Conservation (phyloP, 2,329 filamentous ascomycete genomes). For the Fusarium citri region DNA sequence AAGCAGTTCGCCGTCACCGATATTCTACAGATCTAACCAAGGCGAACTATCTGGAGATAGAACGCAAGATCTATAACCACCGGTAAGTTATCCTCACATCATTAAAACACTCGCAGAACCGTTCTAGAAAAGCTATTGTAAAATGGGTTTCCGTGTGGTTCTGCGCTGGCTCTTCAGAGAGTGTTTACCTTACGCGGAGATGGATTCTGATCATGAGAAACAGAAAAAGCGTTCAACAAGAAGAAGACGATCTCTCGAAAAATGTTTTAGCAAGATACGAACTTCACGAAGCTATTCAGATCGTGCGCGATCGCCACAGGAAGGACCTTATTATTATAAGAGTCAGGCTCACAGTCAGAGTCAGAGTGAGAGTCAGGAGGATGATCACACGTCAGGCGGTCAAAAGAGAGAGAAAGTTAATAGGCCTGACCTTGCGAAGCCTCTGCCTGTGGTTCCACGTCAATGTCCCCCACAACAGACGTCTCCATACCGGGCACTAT, state of each 20-base stretch:
- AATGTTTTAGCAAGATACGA: neutral
- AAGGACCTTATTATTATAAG: neutral
- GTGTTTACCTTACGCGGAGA: neutral
- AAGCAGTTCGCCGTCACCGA: slow-evolving; percentile 12
- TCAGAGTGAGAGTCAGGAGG: slow-evolving; percentile 9
- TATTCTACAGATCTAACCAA: neutral
- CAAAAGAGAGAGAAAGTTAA: neutral
- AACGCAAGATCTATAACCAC: neutral
- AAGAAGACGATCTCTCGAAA: neutral
- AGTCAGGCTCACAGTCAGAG: slow-evolving; percentile 2
- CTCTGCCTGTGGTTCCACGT: slow-evolving; percentile 31
- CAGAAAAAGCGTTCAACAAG: slow-evolving; percentile 5
- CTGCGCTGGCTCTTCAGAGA: slow-evolving; percentile 25
- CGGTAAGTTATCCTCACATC: slow-evolving; percentile 1
- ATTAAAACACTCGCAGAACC: slow-evolving; percentile 1
- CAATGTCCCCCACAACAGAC: slow-evolving; percentile 26
- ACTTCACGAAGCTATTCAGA: neutral
- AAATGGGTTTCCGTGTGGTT: slow-evolving; percentile 27
- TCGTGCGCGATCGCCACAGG: neutral
- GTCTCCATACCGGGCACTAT: slow-evolving; percentile 5
- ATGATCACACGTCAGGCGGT: slow-evolving; percentile 20
- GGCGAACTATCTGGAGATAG: neutral
- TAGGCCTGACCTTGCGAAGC: slow-evolving; percentile 14
- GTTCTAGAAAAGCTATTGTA: slow-evolving; percentile 5
- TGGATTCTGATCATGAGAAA: slow-evolving; percentile 10